Conservation (phyloP, 352 stramenopile species). For the Phytopythium litorale region DNA sequence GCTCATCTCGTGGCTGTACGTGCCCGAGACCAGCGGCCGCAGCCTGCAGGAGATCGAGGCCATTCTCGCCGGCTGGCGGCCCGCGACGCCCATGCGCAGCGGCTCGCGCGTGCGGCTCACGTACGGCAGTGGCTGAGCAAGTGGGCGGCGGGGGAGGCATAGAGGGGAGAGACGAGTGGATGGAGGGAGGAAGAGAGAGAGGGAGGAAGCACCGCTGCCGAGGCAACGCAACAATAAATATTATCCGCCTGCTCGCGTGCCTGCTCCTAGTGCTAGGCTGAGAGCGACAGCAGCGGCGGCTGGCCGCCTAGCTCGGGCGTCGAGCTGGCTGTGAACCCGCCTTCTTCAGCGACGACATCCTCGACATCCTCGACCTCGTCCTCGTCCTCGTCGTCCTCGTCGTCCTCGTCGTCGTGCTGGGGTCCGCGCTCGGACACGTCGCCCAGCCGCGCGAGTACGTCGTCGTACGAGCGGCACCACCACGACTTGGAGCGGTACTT, state of each 20-base stretch:
- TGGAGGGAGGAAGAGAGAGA: not conserved
- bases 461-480: slow-evolving; percentile 79
- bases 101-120: slow-evolving; percentile 47
- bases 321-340: slow-evolving; percentile 11
- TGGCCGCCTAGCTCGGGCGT: not conserved
- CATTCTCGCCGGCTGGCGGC: slow-evolving; percentile 68
- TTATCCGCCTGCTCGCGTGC: not conserved
- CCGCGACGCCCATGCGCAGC: slow-evolving; percentile 51
- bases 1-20: slow-evolving; percentile 55
- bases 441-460: slow-evolving; percentile 44
- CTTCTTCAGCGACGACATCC: too few relatives aligned
- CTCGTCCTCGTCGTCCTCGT: not conserved
- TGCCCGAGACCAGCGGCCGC: slow-evolving; percentile 70
- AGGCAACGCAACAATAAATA: not conserved
- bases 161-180: too few relatives aligned
- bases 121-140: slow-evolving; percentile 18
- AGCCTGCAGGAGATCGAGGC: slow-evolving; percentile 82
- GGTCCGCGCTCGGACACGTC: slow-evolving; percentile 5
- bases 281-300: not conserved
- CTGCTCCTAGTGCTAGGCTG: not conserved
- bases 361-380: not conserved
- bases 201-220: not conserved
- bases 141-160: too few relatives aligned
- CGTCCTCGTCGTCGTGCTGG: not conserved
- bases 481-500: slow-evolving; percentile 83